phyloP scores from a whole-genome alignment of 129 eudicot species.

The Centrapalus pauciflorus region DNA sequence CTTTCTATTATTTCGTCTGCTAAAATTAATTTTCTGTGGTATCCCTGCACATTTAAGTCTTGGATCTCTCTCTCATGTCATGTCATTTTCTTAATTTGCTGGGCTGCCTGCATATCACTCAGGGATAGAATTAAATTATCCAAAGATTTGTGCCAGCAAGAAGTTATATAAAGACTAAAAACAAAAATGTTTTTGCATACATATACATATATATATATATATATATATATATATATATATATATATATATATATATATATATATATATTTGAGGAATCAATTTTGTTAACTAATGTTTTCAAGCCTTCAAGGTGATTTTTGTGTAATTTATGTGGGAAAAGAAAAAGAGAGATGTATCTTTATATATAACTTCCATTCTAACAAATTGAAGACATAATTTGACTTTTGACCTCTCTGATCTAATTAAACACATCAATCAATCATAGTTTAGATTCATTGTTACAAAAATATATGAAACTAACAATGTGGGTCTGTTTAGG shows the following conservation, averaged over 20 bases:
- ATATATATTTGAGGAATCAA: not conserved
- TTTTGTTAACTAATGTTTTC: not conserved
- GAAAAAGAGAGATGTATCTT: not conserved
- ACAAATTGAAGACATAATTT: not conserved
- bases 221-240: too few relatives aligned
- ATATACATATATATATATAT: too few relatives aligned
- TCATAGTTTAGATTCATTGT: too few relatives aligned
- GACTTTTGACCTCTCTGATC: not conserved
- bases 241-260: not conserved
- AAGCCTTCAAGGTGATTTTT: not conserved
- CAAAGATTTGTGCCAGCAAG: slow-evolving; percentile 16
- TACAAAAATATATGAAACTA: too few relatives aligned
- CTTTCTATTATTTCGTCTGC: slow-evolving; percentile 31
- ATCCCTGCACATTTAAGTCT: slow-evolving; percentile 26
- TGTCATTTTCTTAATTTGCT: slow-evolving; percentile 31
- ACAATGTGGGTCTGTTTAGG: too few relatives aligned
- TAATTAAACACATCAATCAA: too few relatives aligned
- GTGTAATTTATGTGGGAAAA: not conserved
- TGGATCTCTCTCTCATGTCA: slow-evolving; percentile 21
- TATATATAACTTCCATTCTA: not conserved
- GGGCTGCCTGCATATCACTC: slow-evolving; percentile 30
- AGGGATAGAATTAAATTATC: slow-evolving; percentile 19
- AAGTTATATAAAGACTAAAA: slow-evolving; percentile 11
- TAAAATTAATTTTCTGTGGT: slow-evolving; percentile 19
- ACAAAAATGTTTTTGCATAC: too few relatives aligned